Conservation (phyloP, 1,139 yeast genomes). For the Geotrichum histeridarum region DNA sequence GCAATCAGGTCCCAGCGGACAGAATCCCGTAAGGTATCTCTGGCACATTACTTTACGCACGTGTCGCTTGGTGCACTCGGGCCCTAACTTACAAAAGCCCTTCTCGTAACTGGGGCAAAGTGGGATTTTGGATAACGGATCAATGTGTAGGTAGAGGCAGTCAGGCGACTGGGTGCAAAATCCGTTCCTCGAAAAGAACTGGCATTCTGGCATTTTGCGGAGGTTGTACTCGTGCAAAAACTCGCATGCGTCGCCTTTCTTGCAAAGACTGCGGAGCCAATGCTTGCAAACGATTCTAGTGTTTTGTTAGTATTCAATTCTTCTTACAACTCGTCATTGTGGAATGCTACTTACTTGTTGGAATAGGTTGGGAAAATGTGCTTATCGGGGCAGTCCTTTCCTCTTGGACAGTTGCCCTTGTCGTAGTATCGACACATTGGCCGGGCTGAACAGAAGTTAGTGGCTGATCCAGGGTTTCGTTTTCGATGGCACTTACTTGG, state of each 20-base stretch:
- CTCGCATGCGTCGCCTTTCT: constrained; percentile 95
- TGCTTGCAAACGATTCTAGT: constrained; percentile 78
- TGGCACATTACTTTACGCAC: constrained; percentile 74
- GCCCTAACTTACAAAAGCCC: constrained; percentile 94
- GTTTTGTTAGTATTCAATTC: neutral
- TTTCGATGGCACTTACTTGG: constrained; percentile 3
- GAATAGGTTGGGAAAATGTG: constrained; percentile 78
- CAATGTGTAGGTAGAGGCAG: constrained; percentile 87
- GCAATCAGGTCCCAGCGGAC: constrained; percentile 57
- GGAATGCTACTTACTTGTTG: constrained; percentile 46
- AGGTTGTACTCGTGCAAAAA: constrained; percentile 91
- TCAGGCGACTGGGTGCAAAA: constrained; percentile 93
- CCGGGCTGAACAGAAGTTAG: constrained; percentile 56
- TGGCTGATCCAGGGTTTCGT: neutral
- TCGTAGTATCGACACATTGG: constrained; percentile 80
- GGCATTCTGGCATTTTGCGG: constrained; percentile 95
- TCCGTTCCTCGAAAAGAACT: constrained; percentile 74
- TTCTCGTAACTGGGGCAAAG: constrained; percentile 76
- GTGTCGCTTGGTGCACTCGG: constrained; percentile 78
- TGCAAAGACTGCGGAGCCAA: constrained; percentile 96
- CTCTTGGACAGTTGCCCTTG: constrained; percentile 78
- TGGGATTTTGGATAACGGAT: constrained; percentile 82
- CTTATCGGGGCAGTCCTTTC: constrained; percentile 77
- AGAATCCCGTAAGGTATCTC: constrained; percentile 82
- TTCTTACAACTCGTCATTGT: neutral